These are phyloP conservation scores for Beauveria australis DNA, from an alignment of 2,329 filamentous ascomycete genomes.

Conservation along the genomic window DNA sequence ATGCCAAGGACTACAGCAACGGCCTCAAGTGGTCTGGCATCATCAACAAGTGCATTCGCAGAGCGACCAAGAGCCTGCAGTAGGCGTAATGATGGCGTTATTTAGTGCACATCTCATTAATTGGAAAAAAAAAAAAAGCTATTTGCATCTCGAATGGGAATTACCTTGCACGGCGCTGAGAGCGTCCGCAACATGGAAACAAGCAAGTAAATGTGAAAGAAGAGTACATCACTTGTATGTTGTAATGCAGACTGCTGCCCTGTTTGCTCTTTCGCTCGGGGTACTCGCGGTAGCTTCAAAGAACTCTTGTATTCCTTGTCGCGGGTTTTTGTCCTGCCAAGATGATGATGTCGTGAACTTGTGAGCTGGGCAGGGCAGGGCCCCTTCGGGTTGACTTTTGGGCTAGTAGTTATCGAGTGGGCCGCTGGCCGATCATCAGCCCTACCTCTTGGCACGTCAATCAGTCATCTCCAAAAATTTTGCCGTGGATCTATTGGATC, in stretches of 20 bases:
- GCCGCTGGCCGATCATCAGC: neutral
- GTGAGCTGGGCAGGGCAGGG: neutral
- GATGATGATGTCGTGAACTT: neutral
- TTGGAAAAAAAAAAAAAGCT: neutral
- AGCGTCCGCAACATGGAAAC: neutral
- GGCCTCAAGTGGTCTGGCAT: constrained; percentile 52
- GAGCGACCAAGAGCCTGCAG: constrained; percentile 34
- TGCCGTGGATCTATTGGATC: neutral
- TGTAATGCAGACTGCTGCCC: too few relatives aligned
- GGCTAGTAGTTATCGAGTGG: neutral
- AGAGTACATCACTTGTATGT: too few relatives aligned
- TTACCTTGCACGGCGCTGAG: neutral
- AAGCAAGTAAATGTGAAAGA: neutral
- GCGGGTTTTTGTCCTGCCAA: neutral
- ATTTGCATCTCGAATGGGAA: neutral
- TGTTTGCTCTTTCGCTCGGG: too few relatives aligned
- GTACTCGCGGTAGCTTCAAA: neutral
- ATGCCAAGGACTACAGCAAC: constrained; percentile 48
- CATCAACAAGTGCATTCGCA: constrained; percentile 42
- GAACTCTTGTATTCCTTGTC: neutral
- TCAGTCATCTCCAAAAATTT: neutral
- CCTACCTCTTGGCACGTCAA: neutral
- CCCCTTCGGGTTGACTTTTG: neutral
- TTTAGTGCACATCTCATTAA: neutral
- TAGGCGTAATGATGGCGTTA: neutral